Percentiles rank a stretch among this genome's conserved stretches.
These are phyloP conservation scores for Mallotus repandus DNA, from an alignment of 441 rosid species.

Conservation along the genomic window DNA sequence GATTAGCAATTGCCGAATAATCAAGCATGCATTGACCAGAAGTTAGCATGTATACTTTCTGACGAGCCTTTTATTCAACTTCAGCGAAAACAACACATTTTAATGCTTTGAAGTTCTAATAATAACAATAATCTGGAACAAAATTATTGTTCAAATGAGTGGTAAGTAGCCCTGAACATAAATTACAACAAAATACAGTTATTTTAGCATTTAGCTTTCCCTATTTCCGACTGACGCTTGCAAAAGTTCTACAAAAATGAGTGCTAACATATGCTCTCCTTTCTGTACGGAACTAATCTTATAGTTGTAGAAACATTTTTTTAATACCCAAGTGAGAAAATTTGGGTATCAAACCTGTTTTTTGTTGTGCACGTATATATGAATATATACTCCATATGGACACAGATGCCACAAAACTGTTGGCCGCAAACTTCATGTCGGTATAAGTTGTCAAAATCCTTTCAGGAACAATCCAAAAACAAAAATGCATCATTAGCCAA, in stretches of 20 bases:
- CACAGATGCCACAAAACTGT: constrained; percentile 8
- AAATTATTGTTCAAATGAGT: not conserved
- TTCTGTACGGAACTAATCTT: not conserved
- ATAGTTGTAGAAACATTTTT: not conserved
- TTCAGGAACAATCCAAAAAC: constrained; percentile 13
- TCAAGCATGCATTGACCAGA: not conserved
- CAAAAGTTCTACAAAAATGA: not conserved
- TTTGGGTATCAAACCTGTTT: constrained; percentile 9
- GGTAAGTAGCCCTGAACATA: not conserved
- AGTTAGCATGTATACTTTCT: too few species aligned
- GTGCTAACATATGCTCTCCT: not conserved
- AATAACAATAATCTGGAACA: not conserved
- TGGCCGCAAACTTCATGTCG: not conserved
- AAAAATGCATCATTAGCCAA: constrained; percentile 6
- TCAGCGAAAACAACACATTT: not conserved
- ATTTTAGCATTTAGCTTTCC: not conserved
- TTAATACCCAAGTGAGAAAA: constrained; percentile 18
- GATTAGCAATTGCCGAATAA: not conserved
- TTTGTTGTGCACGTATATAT: not conserved
- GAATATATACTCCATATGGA: constrained; percentile 5
- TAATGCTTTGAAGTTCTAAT: not conserved
- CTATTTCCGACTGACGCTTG: not conserved
- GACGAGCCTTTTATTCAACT: not conserved
- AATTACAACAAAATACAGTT: constrained; percentile 11
- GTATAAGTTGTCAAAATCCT: not conserved